Percentiles rank a stretch among this genome's conserved stretches.
Evolutionary conservation across 371 early-diverging fungal species (phyloP).

Genomic region (Chytridium lagenaria): DNA sequence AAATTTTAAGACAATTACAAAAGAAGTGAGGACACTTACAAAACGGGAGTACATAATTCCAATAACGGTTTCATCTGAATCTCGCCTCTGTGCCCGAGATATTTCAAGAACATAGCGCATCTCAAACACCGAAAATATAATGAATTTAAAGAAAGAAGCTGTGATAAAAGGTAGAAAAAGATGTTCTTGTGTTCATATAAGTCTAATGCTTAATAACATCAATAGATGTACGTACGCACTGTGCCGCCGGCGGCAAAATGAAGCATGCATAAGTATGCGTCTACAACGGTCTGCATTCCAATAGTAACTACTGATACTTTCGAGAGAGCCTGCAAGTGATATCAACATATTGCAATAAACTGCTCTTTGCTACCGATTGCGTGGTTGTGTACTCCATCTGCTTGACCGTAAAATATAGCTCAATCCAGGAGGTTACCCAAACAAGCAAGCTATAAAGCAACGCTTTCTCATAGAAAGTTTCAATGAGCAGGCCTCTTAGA

Average conservation of each 20-base stretch:
- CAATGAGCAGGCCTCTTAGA: constrained; percentile 16
- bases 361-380: constrained; percentile 75
- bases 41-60: constrained; percentile 59
- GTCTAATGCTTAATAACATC: neutral
- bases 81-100: constrained; percentile 73
- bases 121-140: constrained; percentile 72
- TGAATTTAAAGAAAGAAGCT: constrained; percentile 72
- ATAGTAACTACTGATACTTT: constrained; percentile 80
- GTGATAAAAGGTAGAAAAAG: constrained; percentile 71
- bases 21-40: constrained; percentile 46
- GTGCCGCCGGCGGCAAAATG: constrained; percentile 67
- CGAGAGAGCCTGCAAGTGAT: constrained; percentile 57
- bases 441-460: constrained; percentile 8
- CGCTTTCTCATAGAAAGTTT: constrained; percentile 18
- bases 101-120: constrained; percentile 78
- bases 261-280: constrained; percentile 71
- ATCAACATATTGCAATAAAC: too few species aligned
- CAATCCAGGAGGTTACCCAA: constrained; percentile 54
- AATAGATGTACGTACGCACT: constrained; percentile 20
- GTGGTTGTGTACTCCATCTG: constrained; percentile 81
- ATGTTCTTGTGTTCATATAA: constrained; percentile 47
- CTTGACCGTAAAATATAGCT: constrained; percentile 65
- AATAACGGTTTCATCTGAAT: constrained; percentile 44
- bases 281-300: constrained; percentile 71
- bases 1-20: neutral